Evolutionary conservation across 768 basidiomycete genomes (phyloP), one percentile per base, ranked within the genome.

Genomic region (Suillus americanus): DNA sequence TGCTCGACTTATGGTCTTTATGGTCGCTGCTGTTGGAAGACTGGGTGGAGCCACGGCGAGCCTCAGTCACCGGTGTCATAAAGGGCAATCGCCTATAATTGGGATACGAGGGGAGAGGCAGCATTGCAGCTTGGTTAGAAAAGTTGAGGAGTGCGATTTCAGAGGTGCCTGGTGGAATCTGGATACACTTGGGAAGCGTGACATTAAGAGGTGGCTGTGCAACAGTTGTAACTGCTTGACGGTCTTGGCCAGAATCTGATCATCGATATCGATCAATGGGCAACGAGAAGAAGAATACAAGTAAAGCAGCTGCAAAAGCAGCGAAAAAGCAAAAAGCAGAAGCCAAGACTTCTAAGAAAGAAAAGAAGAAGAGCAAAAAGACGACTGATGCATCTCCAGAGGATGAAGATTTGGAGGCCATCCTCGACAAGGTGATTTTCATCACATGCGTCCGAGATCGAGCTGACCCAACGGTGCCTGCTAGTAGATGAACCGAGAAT

Each of bases 331-430:
- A 82, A 1, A 91, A 88, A 69, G 82, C 84, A 0, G 81, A 80
- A 0, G 81, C 91, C 73, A 94, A 94, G 66, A 80, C 82, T 7
- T 89, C 90, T 59, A 80, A 83, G 9, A 92, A 90, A 67, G 86
- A 88, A 68, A 83, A 81, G 71, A 89, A 86, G 68, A 91, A 91
- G 68, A 80, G 79, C 43, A 63, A 70, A 1, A 83, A 86, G 76
- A 74, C 73, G 64, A 65, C 82, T 77, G 85, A 88, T 40, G 82
- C 80, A 6, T 87, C 86, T 46, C 84, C 86, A 35, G 88, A 90
- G 61, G 87, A 87, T 64, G 85, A 92, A 67, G 91, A 96, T 80
- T 81, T 97, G 6, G 92, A 97, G 71, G 85, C 82, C 3, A 94
- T 96, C 64, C 82, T 96, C 38, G 94, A 92, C 70, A 85, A 86